These are phyloP conservation scores for Hyaloscypha bicolor DNA, from an alignment of 495 filamentous ascomycete genomes.

Conservation along the genomic window DNA sequence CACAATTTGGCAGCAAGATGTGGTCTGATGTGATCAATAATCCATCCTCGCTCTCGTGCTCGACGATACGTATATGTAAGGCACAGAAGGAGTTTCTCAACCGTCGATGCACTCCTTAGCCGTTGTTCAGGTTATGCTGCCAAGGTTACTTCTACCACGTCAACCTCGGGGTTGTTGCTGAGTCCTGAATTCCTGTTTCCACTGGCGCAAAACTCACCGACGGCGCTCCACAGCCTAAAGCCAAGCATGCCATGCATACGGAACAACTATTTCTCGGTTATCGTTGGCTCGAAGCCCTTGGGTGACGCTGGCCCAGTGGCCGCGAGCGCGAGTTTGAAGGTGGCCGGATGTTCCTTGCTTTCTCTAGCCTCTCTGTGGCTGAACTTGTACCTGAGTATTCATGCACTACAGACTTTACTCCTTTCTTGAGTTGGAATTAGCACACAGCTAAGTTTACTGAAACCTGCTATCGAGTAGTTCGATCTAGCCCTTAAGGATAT, in stretches of 20 bases:
- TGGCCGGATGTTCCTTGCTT: not conserved
- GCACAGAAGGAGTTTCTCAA: not conserved
- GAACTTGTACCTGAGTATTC: conserved; percentile 14
- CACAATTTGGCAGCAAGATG: not conserved
- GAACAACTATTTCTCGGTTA: conserved; percentile 9
- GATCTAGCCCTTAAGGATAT: not conserved
- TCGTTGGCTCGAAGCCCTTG: not conserved
- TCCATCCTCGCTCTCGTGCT: not conserved
- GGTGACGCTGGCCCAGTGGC: not conserved
- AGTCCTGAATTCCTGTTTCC: conserved; percentile 3
- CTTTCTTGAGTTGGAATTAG: not conserved
- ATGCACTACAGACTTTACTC: conserved; percentile 2
- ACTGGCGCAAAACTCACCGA: not conserved
- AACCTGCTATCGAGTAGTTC: not conserved
- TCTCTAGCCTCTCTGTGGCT: conserved; percentile 3
- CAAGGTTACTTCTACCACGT: too few species aligned
- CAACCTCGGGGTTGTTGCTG: not conserved
- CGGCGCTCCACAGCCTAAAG: conserved; percentile 5
- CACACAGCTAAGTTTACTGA: not conserved
- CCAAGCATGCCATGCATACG: conserved; percentile 11
- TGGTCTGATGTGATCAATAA: conserved; percentile 1
- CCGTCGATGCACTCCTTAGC: not conserved
- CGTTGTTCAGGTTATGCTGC: not conserved
- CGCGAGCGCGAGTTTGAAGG: not conserved
- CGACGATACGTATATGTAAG: not conserved